phyloP scores from a whole-genome alignment of 2,329 filamentous ascomycete species.

The Penicillium crustosum region DNA sequence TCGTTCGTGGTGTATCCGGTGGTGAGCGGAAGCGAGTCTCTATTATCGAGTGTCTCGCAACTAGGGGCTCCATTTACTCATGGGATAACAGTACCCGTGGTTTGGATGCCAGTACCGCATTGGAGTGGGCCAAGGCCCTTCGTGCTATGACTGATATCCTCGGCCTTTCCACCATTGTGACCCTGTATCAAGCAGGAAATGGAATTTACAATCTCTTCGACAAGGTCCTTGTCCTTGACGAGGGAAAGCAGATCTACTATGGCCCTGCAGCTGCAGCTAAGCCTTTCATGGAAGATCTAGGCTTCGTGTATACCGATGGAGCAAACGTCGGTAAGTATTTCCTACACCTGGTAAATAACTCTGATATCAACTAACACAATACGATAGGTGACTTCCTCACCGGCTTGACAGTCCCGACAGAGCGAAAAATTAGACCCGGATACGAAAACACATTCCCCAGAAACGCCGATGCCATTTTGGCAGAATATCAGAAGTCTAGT shows the following conservation, averaged over 20 bases:
- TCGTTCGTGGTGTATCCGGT: slow-evolving; percentile 15
- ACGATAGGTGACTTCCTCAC: slow-evolving; percentile 62
- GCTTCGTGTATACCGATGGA: slow-evolving; percentile 61
- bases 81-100: slow-evolving; percentile 16
- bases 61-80: slow-evolving; percentile 4
- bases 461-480: slow-evolving; percentile 44
- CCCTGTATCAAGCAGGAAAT: slow-evolving; percentile 13
- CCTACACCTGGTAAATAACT: background rate
- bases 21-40: slow-evolving; percentile 16
- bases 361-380: background rate
- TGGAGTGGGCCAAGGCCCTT: slow-evolving; percentile 12
- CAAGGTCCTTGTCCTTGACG: slow-evolving; percentile 12
- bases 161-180: slow-evolving; percentile 11
- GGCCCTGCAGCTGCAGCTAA: slow-evolving; percentile 58
- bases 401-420: slow-evolving; percentile 59
- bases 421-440: slow-evolving; percentile 44
- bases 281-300: slow-evolving; percentile 63
- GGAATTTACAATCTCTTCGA: slow-evolving; percentile 15
- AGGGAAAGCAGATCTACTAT: slow-evolving; percentile 58
- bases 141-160: slow-evolving; percentile 13
- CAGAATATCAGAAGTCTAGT: slow-evolving; percentile 52
- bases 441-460: slow-evolving; percentile 46
- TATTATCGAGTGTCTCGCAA: slow-evolving; percentile 12
- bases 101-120: slow-evolving; percentile 9
- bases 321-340: slow-evolving; percentile 48